Percentiles rank a stretch among this genome's conserved stretches.
These are phyloP conservation scores for Coemansia sp. DNA, from an alignment of 192 early-diverging fungal genomes.

Conservation along the genomic window DNA sequence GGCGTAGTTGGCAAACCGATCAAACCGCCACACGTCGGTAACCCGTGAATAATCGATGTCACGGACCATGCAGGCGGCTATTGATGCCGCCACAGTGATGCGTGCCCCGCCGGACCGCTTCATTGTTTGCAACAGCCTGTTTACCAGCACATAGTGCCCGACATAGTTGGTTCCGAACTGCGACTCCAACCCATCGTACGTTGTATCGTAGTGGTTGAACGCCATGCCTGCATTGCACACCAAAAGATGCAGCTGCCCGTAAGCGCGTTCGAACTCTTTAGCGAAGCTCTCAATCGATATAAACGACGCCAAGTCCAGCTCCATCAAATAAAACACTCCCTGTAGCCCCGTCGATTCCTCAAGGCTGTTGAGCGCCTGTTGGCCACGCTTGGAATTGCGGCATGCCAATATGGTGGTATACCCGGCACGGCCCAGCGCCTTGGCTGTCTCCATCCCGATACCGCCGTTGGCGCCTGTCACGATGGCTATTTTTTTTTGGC, in stretches of 20 bases:
- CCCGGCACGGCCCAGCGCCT: conserved; percentile 59
- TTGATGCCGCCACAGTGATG: conserved; percentile 54
- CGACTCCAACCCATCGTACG: conserved; percentile 62
- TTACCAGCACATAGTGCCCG: conserved; percentile 59
- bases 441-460: conserved; percentile 60
- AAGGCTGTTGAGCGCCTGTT: conserved; percentile 16
- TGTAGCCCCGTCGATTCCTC: conserved; percentile 22
- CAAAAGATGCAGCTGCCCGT: conserved; percentile 32
- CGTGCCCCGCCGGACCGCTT: conserved; percentile 48
- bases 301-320: conserved; percentile 58
- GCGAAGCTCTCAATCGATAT: conserved; percentile 50
- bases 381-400: conserved; percentile 30
- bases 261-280: conserved; percentile 19
- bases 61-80: conserved; percentile 49
- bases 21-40: conserved; percentile 53
- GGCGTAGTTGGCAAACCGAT: conserved; percentile 57
- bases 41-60: conserved; percentile 49
- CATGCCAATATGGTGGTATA: conserved; percentile 54
- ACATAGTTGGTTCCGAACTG: conserved; percentile 68
- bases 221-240: conserved; percentile 64
- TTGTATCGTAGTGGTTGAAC: conserved; percentile 58
- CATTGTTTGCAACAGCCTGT: conserved; percentile 39
- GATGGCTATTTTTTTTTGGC: conserved; percentile 26
- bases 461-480: conserved; percentile 63
- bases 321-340: conserved; percentile 35